Evolutionary conservation across 192 early-diverging fungal genomes (phyloP).

Genomic region (Coemansia asiatica): DNA sequence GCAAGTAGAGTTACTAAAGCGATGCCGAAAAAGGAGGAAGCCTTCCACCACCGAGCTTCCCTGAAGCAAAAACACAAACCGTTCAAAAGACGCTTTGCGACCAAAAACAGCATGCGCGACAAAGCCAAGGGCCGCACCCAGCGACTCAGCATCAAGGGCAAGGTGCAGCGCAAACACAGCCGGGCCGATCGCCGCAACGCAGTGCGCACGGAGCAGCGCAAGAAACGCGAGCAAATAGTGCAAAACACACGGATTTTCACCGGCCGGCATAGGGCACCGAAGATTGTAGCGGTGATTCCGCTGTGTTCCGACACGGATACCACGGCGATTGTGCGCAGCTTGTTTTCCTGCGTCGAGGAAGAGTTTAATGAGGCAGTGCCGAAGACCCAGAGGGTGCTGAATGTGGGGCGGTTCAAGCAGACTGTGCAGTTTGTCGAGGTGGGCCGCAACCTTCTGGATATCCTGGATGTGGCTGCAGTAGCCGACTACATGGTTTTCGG

Average conservation of each 20-base stretch:
- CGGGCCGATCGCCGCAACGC: constrained; percentile 82
- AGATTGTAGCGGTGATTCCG: constrained; percentile 86
- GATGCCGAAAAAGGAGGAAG: constrained; percentile 33
- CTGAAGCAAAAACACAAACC: constrained; percentile 94
- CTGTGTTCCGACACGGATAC: constrained; percentile 78
- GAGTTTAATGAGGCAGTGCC: constrained; percentile 43
- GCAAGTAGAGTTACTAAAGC: neutral
- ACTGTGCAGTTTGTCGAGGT: constrained; percentile 80
- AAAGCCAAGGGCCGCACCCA: constrained; percentile 80
- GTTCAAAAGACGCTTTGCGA: constrained; percentile 92
- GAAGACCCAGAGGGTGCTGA: constrained; percentile 25
- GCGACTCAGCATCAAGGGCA: constrained; percentile 61
- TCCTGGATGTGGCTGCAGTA: constrained; percentile 87
- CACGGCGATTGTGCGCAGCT: constrained; percentile 40
- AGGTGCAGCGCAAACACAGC: constrained; percentile 54
- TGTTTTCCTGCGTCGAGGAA: constrained; percentile 58
- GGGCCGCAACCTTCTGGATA: constrained; percentile 75
- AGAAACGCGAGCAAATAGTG: constrained; percentile 74
- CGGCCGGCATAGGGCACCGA: constrained; percentile 80
- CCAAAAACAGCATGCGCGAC: constrained; percentile 78
- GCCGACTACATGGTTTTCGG: constrained; percentile 89
- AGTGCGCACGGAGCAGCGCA: constrained; percentile 74
- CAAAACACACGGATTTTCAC: constrained; percentile 77
- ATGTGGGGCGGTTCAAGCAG: constrained; percentile 85
- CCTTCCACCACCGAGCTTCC: constrained; percentile 71